A percentile compares a stretch with the other conserved stretches of the same genome.
These are phyloP conservation scores for Chrysanthemum makinoi DNA, from an alignment of 129 eudicot genomes.

Conservation along the genomic window DNA sequence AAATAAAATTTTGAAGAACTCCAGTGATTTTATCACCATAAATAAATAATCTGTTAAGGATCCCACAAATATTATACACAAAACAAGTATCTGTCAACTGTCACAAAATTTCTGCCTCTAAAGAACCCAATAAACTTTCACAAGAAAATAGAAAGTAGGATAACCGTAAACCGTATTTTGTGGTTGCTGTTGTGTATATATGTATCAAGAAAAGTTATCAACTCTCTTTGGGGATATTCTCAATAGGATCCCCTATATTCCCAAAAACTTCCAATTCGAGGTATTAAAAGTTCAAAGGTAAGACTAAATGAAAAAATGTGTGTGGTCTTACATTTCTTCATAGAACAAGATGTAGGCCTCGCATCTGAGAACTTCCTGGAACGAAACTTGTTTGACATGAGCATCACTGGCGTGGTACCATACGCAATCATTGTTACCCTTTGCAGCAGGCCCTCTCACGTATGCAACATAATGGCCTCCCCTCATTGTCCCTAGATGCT, in stretches of 20 bases:
- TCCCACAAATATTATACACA: too few relatives aligned
- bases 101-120: neutral
- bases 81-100: too few relatives aligned
- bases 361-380: conserved; percentile 59
- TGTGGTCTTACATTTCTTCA: conserved; percentile 37
- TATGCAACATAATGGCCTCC: conserved; percentile 91
- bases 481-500: conserved; percentile 72
- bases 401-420: conserved; percentile 91
- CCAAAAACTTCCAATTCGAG: conserved; percentile 12
- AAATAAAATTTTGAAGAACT: too few relatives aligned
- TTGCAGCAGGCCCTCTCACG: conserved; percentile 48
- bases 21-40: too few relatives aligned
- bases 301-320: neutral
- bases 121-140: conserved; percentile 16
- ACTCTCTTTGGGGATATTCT: conserved; percentile 24
- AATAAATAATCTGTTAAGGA: too few relatives aligned
- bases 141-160: neutral
- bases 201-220: conserved; percentile 12
- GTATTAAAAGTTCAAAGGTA: neutral
- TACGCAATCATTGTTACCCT: conserved; percentile 25
- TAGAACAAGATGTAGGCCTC: conserved; percentile 86
- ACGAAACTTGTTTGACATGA: conserved; percentile 51
- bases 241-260: conserved; percentile 24
- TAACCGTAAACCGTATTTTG: neutral
- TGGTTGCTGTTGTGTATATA: conserved; percentile 11